A percentile compares a stretch with the other conserved stretches of the same genome.
Evolutionary conservation across 2,329 filamentous ascomycete genomes (phyloP).

Genomic region (Cladorrhinum sp.): DNA sequence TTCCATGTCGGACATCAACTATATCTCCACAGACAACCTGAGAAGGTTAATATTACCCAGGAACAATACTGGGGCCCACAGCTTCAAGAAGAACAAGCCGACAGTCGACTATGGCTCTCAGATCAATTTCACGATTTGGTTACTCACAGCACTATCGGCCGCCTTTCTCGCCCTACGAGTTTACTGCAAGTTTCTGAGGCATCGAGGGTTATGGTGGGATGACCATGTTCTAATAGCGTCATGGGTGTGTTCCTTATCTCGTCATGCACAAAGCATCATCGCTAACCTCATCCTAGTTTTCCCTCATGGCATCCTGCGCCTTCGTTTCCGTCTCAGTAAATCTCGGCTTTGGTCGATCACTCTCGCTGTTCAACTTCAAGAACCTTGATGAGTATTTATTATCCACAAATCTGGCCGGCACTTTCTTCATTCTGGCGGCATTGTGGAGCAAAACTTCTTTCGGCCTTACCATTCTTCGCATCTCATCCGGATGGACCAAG

Average conservation of each 20-base stretch:
- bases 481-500: slow-evolving; percentile 28
- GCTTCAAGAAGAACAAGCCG: background rate
- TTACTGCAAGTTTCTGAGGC: slow-evolving; percentile 30
- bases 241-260: slow-evolving; percentile 24
- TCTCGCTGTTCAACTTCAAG: slow-evolving; percentile 23
- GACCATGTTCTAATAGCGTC: slow-evolving; percentile 28
- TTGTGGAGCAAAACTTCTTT: slow-evolving; percentile 36
- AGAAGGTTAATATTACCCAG: background rate
- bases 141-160: slow-evolving; percentile 19
- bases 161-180: slow-evolving; percentile 28
- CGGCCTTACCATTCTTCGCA: slow-evolving; percentile 32
- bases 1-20: slow-evolving; percentile 10
- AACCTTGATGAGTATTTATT: slow-evolving; percentile 22
- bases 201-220: slow-evolving; percentile 32
- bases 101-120: slow-evolving; percentile 21
- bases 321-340: slow-evolving; percentile 24
- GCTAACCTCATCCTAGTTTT: slow-evolving; percentile 10
- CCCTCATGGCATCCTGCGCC: slow-evolving; percentile 14
- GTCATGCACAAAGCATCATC: background rate
- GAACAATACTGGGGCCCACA: background rate
- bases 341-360: slow-evolving; percentile 26
- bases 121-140: slow-evolving; percentile 25
- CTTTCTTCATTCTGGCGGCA: slow-evolving; percentile 34
- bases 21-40: background rate
- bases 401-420: slow-evolving; percentile 25